Conservation (phyloP, 2,329 filamentous ascomycete genomes). For the Raffaelea deltoideospora region DNA sequence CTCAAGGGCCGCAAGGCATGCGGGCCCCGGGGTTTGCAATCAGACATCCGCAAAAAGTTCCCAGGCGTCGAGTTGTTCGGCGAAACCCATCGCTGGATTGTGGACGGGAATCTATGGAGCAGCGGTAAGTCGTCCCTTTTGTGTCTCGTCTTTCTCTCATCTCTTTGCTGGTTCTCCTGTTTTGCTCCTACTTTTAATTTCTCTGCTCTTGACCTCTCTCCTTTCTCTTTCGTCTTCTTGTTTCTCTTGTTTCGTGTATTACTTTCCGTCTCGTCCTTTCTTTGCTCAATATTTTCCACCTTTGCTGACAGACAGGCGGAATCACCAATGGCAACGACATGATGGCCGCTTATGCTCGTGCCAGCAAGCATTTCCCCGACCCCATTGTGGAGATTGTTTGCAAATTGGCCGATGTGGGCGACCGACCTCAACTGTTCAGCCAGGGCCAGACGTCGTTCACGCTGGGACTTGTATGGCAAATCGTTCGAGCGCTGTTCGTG, state of each 20-base stretch:
- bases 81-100: constrained; percentile 31
- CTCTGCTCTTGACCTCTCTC: too few relatives aligned
- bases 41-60: constrained; percentile 1
- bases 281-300: not conserved
- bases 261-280: too few relatives aligned
- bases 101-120: constrained; percentile 39
- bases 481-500: constrained; percentile 20
- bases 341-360: constrained; percentile 33
- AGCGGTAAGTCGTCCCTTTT: constrained; percentile 36
- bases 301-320: constrained; percentile 22
- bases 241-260: too few relatives aligned
- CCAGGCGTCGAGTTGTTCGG: constrained; percentile 17
- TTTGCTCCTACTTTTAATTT: not conserved
- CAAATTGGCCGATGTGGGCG: constrained; percentile 31
- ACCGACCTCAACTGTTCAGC: constrained; percentile 27
- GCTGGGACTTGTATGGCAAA: constrained; percentile 20
- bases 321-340: constrained; percentile 42
- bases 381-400: constrained; percentile 28
- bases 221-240: too few relatives aligned
- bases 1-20: constrained; percentile 28
- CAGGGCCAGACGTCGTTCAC: constrained; percentile 19
- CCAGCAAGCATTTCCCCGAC: constrained; percentile 25
- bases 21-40: constrained; percentile 22
- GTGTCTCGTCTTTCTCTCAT: too few relatives aligned
- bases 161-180: too few relatives aligned